These are phyloP conservation scores for Pseudevernia furfuracea DNA, from an alignment of 495 filamentous ascomycete genomes.

Conservation along the genomic window DNA sequence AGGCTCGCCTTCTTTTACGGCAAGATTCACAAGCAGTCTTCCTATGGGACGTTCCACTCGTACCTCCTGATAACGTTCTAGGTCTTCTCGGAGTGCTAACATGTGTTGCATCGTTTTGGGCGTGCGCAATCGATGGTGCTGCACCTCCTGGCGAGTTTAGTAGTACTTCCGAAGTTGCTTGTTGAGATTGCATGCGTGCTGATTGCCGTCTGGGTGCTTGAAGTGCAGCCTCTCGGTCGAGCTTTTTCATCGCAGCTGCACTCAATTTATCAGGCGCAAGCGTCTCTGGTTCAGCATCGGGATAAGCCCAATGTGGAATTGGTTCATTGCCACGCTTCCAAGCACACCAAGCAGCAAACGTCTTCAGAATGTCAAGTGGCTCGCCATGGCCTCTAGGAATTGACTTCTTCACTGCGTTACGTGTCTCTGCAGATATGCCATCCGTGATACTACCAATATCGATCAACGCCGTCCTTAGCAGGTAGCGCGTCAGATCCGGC, in stretches of 20 bases:
- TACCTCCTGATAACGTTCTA: conserved; percentile 29
- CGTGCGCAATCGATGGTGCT: neutral
- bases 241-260: conserved; percentile 28
- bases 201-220: conserved; percentile 27
- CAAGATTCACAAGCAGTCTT: conserved; percentile 51
- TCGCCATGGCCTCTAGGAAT: conserved; percentile 59
- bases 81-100: conserved; percentile 27
- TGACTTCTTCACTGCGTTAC: conserved; percentile 53
- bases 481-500: conserved; percentile 53
- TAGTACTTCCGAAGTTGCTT: conserved; percentile 9
- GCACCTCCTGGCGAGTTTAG: neutral
- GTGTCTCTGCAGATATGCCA: conserved; percentile 47
- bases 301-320: conserved; percentile 58
- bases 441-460: conserved; percentile 55
- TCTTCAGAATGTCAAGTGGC: conserved; percentile 52
- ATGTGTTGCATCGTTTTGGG: neutral
- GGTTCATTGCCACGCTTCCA: conserved; percentile 69
- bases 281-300: conserved; percentile 32
- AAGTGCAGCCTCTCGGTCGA: conserved; percentile 28
- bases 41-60: conserved; percentile 38
- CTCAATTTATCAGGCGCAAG: conserved; percentile 27
- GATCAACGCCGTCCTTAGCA: conserved; percentile 62
- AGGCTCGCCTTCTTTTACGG: conserved; percentile 46
- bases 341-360: conserved; percentile 62
- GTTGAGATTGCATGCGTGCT: conserved; percentile 26